Evolutionary conservation across 1,284 basidiomycete genomes (phyloP).

Genomic region (Gomphus bonarii): DNA sequence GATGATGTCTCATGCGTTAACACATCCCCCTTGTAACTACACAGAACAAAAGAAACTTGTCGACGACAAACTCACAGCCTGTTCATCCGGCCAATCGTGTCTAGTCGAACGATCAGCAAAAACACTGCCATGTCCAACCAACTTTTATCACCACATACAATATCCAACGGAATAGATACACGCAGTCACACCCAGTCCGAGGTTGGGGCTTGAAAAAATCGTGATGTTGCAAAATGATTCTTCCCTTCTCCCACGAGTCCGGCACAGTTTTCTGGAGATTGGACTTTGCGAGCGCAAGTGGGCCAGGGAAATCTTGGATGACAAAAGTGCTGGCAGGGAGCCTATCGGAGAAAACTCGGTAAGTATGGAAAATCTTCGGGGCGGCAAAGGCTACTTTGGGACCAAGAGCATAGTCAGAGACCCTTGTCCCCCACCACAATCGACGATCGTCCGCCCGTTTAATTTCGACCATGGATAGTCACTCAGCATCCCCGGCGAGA

Average conservation of each 20-base stretch:
- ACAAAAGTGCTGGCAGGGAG: not conserved
- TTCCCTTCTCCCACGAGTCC: not conserved
- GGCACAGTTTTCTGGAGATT: not conserved
- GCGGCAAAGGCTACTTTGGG: not conserved
- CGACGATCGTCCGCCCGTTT: not conserved
- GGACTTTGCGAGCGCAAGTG: not conserved
- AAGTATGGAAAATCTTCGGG: too few relatives aligned
- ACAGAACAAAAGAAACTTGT: too few relatives aligned
- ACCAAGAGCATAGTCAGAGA: not conserved
- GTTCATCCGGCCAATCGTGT: not conserved
- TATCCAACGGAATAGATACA: not conserved
- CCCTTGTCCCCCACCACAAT: not conserved
- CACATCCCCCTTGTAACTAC: too few relatives aligned
- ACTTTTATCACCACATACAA: not conserved
- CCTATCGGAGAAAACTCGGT: not conserved
- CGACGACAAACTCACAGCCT: not conserved
- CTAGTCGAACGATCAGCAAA: too few relatives aligned
- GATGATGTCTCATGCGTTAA: too few relatives aligned
- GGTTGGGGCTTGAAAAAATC: not conserved
- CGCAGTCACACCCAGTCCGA: not conserved
- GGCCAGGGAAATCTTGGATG: not conserved
- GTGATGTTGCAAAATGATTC: not conserved
- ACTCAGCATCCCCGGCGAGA: not conserved
- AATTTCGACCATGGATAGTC: not conserved
- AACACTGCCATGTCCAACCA: too few relatives aligned